phyloP scores from a whole-genome alignment of 2,329 filamentous ascomycete genomes.

The Fusarium sp. region DNA sequence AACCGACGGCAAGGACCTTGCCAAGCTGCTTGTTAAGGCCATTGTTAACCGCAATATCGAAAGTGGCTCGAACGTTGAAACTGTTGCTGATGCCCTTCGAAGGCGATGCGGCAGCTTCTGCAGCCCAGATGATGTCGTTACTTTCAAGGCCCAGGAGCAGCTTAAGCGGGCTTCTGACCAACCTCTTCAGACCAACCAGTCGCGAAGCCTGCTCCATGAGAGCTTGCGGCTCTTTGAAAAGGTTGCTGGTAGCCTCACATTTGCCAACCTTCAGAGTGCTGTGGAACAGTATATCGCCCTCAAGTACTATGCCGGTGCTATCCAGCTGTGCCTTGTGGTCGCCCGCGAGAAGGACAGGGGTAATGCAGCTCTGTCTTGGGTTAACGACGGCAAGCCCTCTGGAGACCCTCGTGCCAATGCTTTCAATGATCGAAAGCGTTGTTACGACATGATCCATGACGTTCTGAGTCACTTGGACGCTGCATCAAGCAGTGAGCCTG shows the following conservation, averaged over 20 bases:
- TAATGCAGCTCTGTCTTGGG: constrained; percentile 84
- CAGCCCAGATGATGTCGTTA: constrained; percentile 94
- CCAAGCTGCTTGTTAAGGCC: constrained; percentile 93
- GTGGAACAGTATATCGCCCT: constrained; percentile 82
- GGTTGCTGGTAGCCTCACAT: constrained; percentile 83
- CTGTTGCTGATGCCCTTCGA: constrained; percentile 91
- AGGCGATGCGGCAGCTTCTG: constrained; percentile 96
- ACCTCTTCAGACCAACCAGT: constrained; percentile 76
- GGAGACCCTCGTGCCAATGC: constrained; percentile 74
- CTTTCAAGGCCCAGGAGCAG: constrained; percentile 98
- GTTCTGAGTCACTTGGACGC: constrained; percentile 81
- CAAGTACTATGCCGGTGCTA: constrained; percentile 92
- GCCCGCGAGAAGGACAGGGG: constrained; percentile 87
- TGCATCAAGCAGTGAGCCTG: constrained; percentile 73
- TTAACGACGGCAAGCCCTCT: constrained; percentile 81
- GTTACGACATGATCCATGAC: constrained; percentile 89
- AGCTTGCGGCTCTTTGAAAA: constrained; percentile 88
- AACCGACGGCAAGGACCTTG: constrained; percentile 82
- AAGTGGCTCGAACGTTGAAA: constrained; percentile 96
- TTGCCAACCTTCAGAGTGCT: constrained; percentile 80
- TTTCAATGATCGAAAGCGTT: constrained; percentile 77
- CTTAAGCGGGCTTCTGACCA: constrained; percentile 88
- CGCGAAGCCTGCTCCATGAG: constrained; percentile 84
- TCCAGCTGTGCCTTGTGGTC: constrained; percentile 84
- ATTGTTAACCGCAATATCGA: constrained; percentile 98